Evolutionary conservation across 441 rosid genomes (phyloP), one percentile per base, ranked within the genome.

Genomic region (Croton setiger): DNA sequence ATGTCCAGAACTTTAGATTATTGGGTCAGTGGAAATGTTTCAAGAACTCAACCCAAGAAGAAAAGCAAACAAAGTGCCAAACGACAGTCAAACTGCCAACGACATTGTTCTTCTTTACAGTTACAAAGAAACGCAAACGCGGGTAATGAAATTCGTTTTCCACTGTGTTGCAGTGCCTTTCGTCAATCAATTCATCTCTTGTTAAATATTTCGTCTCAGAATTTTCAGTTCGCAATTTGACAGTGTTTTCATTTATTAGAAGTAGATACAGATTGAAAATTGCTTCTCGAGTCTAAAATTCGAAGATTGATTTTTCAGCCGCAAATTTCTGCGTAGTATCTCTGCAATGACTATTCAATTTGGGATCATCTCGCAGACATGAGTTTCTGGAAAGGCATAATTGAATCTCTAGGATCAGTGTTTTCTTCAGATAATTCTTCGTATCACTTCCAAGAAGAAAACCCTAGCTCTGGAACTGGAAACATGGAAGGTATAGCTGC

Each of bases 371-470:
- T 31, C 14, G 1, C 43, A 76, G 84, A 63, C 20, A 93, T 90
- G 98, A 90, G 93, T 80, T 86, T 90, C 78, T 69, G 86, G 74
- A 84, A 77, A 77, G 87, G 74, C 53, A 66, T 88, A 74, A 74
- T 88, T 52, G 92, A 85, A 67, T 87, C 97, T n/a, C 73, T 92
- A 13, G 77, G 92, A 67, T 85, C 98, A 21, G 74, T 86, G 47
- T 75, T 92, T 70, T 68, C 84, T 23, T 74, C 78, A 52, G 64
- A 78, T 61, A 74, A 23, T 68, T 52, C 80, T 33, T 55, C 76
- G 1, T 18, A 69, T 72, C 85, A 74, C 57, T 59, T 81, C 3
- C 67, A 48, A 17, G 67, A 72, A 41, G 80, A 53, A 77, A 81
- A 79, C 69, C 78, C 62, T 33, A 71, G 51, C 72, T 73, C 73